These are phyloP conservation scores for Boletus tomentosulus DNA, from an alignment of 768 basidiomycete species.

Conservation along the genomic window DNA sequence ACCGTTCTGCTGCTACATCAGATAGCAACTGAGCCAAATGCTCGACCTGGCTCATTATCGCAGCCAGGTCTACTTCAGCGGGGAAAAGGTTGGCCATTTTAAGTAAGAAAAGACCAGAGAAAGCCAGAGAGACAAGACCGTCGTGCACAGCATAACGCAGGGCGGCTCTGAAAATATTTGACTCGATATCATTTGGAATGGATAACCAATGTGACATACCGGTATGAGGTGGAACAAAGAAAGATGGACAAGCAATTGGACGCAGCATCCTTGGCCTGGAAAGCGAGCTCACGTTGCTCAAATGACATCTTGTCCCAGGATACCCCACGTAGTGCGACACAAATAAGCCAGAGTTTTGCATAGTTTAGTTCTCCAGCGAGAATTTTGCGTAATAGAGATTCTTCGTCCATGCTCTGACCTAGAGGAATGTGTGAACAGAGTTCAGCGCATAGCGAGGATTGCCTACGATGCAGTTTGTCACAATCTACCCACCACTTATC, in stretches of 20 bases:
- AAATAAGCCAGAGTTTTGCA: slow-evolving; percentile 92
- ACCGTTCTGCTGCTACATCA: slow-evolving; percentile 92
- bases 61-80: slow-evolving; percentile 69
- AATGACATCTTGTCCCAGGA: slow-evolving; percentile 97
- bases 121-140: slow-evolving; percentile 85
- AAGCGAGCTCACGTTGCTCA: slow-evolving; percentile 91
- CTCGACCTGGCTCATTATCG: slow-evolving; percentile 81
- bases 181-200: not conserved
- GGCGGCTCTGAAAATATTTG: slow-evolving; percentile 55
- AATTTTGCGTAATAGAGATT: slow-evolving; percentile 80
- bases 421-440: slow-evolving; percentile 7
- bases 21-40: slow-evolving; percentile 87
- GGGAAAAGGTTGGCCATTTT: slow-evolving; percentile 96
- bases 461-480: slow-evolving; percentile 73
- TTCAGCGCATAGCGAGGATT: not conserved
- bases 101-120: slow-evolving; percentile 85
- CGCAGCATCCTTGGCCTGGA: slow-evolving; percentile 93
- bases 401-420: slow-evolving; percentile 82
- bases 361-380: slow-evolving; percentile 87
- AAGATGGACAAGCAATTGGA: slow-evolving; percentile 82
- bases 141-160: slow-evolving; percentile 92
- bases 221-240: slow-evolving; percentile 73
- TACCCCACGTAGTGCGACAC: slow-evolving; percentile 85
- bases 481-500: slow-evolving; percentile 92
- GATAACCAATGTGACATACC: slow-evolving; percentile 42